Evolutionary conservation across 345 rosid genomes (phyloP).

Genomic region (Euphorbia lathyris): DNA sequence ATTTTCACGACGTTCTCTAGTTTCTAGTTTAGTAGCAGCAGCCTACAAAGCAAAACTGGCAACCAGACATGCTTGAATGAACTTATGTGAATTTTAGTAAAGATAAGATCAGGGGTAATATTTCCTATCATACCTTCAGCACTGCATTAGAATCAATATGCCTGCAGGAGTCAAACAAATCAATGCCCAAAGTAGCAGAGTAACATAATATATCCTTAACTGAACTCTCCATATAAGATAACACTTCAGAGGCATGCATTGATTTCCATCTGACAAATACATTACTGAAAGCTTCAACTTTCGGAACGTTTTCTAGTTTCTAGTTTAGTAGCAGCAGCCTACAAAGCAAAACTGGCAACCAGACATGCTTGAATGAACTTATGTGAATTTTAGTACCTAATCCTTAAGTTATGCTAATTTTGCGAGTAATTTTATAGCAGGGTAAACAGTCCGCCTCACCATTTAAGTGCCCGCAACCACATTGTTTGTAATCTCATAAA

Average conservation of each 20-base stretch:
- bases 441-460: conserved; percentile 7
- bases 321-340: no score
- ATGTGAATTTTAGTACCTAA: no score
- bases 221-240: not conserved
- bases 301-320: not conserved
- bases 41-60: no score
- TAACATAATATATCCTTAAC: no score
- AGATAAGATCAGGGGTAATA: no score
- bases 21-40: not conserved
- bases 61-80: no score
- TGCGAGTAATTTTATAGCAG: not conserved
- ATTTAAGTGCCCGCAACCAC: conserved; percentile 18
- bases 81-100: no score
- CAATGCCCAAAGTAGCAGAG: no score
- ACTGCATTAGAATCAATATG: conserved; percentile 12
- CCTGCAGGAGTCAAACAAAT: conserved; percentile 11
- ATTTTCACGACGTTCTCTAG: not conserved
- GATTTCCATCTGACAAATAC: not conserved
- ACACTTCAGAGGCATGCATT: not conserved
- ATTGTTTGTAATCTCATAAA: not conserved
- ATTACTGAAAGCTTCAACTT: not conserved
- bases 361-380: no score
- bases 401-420: no score
- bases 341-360: no score
- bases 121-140: no score